Evolutionary conservation across 2,329 filamentous ascomycete genomes (phyloP).

Genomic region (Ophiostoma australiae): DNA sequence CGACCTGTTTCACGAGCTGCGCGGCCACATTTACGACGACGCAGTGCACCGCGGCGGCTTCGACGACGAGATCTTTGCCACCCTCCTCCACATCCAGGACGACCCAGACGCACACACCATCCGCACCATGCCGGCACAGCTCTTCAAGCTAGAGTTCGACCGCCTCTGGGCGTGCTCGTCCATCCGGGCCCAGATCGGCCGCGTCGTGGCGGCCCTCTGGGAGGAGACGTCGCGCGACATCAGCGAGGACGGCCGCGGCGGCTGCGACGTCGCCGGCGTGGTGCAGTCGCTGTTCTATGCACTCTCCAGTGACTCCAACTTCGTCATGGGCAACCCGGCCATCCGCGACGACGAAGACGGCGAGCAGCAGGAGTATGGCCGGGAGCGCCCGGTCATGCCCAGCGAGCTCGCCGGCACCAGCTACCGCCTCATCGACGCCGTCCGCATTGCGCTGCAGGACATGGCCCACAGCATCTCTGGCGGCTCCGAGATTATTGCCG

Average conservation of each 20-base stretch:
- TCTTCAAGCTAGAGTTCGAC: not conserved
- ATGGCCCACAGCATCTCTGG: not conserved
- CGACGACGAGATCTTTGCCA: not conserved
- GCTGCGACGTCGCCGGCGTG: not conserved
- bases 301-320: not conserved
- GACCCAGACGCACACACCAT: not conserved
- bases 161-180: not conserved
- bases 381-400: not conserved
- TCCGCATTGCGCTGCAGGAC: not conserved
- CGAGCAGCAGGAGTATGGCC: not conserved
- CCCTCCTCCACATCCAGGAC: not conserved
- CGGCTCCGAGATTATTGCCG: not conserved
- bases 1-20: not conserved
- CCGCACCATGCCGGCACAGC: not conserved
- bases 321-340: constrained; percentile 4
- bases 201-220: not conserved
- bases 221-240: constrained; percentile 9
- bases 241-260: not conserved
- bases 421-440: constrained; percentile 8
- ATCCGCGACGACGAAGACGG: not conserved
- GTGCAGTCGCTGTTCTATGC: constrained; percentile 8
- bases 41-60: not conserved
- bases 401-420: not conserved
- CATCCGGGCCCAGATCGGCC: not conserved
- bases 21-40: not conserved